A percentile compares a stretch with the other conserved stretches of the same genome.
Conservation (phyloP, 192 early-diverging fungal species). For the Nowakowskiella sp. region DNA sequence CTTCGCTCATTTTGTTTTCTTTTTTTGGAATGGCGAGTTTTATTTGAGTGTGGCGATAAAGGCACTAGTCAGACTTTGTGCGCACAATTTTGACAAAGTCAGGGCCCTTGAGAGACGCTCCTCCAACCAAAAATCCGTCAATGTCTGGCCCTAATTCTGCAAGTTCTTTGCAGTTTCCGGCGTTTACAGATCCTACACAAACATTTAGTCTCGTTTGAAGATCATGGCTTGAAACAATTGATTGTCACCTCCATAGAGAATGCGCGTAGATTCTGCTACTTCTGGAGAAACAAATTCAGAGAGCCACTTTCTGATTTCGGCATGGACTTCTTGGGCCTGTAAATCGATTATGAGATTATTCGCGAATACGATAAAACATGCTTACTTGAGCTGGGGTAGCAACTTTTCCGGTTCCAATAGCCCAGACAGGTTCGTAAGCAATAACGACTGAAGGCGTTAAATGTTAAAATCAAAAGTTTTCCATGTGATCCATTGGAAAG, state of each 20-base stretch:
- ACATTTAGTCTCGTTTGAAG: not conserved
- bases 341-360: conserved; percentile 10
- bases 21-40: too few relatives aligned
- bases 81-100: conserved; percentile 44
- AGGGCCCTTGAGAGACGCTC: conserved; percentile 83
- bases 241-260: conserved; percentile 76
- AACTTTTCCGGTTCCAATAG: conserved; percentile 98
- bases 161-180: conserved; percentile 71
- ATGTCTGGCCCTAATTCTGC: conserved; percentile 76
- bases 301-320: conserved; percentile 80
- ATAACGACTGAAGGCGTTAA: conserved; percentile 88
- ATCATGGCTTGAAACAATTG: not conserved
- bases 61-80: too few relatives aligned
- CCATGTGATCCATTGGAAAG: not conserved
- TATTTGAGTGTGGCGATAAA: too few relatives aligned
- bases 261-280: conserved; percentile 83
- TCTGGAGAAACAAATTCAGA: conserved; percentile 69
- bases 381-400: conserved; percentile 49
- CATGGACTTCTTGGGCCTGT: conserved; percentile 96
- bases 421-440: conserved; percentile 99
- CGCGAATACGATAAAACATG: not conserved
- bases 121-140: conserved; percentile 99
- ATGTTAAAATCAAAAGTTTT: too few relatives aligned
- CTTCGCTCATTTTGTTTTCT: too few relatives aligned
- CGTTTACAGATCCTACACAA: conserved; percentile 72